Percentiles rank a stretch among this genome's conserved stretches.
phyloP scores from a whole-genome alignment of 2,329 filamentous ascomycete species.

The Microdochium paspali region DNA sequence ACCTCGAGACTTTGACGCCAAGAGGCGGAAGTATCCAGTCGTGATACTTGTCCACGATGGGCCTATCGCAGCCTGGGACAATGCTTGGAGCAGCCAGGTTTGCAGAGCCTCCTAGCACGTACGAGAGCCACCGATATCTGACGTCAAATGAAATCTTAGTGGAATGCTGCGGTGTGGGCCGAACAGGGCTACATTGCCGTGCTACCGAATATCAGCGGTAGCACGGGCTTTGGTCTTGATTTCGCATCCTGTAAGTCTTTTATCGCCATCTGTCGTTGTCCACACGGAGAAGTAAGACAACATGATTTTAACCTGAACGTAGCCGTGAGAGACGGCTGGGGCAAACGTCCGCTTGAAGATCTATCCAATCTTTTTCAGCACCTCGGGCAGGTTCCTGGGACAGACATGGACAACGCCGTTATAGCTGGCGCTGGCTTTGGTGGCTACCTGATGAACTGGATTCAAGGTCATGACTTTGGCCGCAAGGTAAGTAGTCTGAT shows the following conservation, averaged over 20 bases:
- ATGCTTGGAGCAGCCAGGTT: constrained; percentile 38
- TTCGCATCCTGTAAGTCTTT: constrained; percentile 19
- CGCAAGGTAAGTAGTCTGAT: constrained; percentile 23
- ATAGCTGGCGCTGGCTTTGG: constrained; percentile 44
- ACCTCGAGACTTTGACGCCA: constrained; percentile 25
- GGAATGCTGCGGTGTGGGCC: constrained; percentile 46
- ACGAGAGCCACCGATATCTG: no score
- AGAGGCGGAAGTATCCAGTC: constrained; percentile 24
- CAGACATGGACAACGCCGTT: constrained; percentile 43
- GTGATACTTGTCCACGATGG: constrained; percentile 27
- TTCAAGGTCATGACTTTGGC: constrained; percentile 42
- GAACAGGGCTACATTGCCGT: constrained; percentile 52
- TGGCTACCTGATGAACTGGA: constrained; percentile 53
- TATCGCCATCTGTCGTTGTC: background rate
- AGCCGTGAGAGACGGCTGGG: constrained; percentile 43
- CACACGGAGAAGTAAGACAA: background rate
- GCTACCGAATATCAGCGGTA: constrained; percentile 50
- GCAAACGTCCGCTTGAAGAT: constrained; percentile 43
- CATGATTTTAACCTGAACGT: constrained; percentile 19
- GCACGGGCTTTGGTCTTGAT: constrained; percentile 41
- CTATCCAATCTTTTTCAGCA: constrained; percentile 42
- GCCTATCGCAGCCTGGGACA: constrained; percentile 37
- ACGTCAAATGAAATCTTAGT: no score
- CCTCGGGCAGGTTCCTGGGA: constrained; percentile 38
- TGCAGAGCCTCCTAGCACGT: constrained; percentile 3